phyloP scores from a whole-genome alignment of 208 protist species.

The Porcisia hertigi region DNA sequence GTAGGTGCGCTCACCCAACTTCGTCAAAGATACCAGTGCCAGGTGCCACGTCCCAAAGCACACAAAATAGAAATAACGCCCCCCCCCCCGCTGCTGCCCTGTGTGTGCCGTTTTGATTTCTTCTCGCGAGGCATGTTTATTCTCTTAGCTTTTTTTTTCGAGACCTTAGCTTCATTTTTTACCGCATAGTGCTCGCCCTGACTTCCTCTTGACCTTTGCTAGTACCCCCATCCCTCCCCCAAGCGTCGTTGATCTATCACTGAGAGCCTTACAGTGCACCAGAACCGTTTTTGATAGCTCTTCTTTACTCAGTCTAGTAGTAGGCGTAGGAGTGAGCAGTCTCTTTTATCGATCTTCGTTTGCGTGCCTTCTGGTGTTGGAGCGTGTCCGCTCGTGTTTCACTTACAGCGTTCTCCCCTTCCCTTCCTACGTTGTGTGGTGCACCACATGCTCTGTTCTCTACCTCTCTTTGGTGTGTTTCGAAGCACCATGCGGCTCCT shows the following conservation, averaged over 20 bases:
- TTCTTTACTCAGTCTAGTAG: not conserved
- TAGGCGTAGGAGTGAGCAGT: not conserved
- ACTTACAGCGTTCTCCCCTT: not conserved
- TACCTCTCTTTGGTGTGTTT: conserved; percentile 40
- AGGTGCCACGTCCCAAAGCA: not conserved
- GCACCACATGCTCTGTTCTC: conserved; percentile 22
- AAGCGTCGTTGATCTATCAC: not conserved
- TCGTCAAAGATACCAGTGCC: not conserved
- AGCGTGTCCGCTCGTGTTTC: not conserved
- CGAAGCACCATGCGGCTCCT: conserved; percentile 45
- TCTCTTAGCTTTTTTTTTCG: not conserved
- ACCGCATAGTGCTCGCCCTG: not conserved
- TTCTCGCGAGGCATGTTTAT: not conserved
- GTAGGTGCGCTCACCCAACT: not conserved
- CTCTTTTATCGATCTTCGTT: not conserved
- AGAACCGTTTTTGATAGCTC: not conserved
- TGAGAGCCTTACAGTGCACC: not conserved
- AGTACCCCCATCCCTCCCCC: not conserved
- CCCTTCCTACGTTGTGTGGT: not conserved
- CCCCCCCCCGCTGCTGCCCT: not conserved
- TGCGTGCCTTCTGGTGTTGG: not conserved
- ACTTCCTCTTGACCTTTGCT: not conserved
- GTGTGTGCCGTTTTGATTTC: not conserved
- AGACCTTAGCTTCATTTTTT: not conserved
- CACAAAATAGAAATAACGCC: not conserved